A percentile compares a stretch with the other conserved stretches of the same genome.
Evolutionary conservation across 2,329 filamentous ascomycete species (phyloP).

Genomic region (Ceratocystis harringtonii): DNA sequence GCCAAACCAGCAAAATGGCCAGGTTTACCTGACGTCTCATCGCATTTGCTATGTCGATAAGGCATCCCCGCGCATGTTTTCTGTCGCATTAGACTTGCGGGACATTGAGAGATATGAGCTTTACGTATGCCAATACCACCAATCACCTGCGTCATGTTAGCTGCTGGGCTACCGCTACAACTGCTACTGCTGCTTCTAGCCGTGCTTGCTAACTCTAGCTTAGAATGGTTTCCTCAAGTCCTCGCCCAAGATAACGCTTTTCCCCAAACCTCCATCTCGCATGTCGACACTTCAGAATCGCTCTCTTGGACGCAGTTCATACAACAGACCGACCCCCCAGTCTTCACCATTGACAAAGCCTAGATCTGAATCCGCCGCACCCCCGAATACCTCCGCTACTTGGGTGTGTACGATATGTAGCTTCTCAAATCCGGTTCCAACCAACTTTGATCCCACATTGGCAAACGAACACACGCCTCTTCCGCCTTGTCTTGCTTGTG

Average conservation of each 20-base stretch:
- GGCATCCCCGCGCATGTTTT: conserved; percentile 68
- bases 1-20: conserved; percentile 82
- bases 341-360: background rate
- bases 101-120: conserved; percentile 84
- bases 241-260: conserved; percentile 79
- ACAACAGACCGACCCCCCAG: background rate
- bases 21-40: conserved; percentile 92
- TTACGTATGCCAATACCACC: conserved; percentile 42
- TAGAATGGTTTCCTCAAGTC: conserved; percentile 79
- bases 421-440: conserved; percentile 82
- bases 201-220: background rate
- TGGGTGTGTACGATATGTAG: conserved; percentile 96
- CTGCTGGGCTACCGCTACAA: no score
- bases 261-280: conserved; percentile 63
- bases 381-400: conserved; percentile 45
- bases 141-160: background rate
- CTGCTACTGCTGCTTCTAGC: conserved; percentile 27
- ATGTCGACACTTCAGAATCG: conserved; percentile 22
- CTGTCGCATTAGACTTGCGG: conserved; percentile 72
- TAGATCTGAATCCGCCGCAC: background rate
- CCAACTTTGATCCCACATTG: conserved; percentile 77
- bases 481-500: conserved; percentile 80
- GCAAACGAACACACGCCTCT: conserved; percentile 66
- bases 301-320: background rate
- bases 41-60: conserved; percentile 91